phyloP scores from a whole-genome alignment of 2,329 filamentous ascomycete species.

The Diaporthe destruens region DNA sequence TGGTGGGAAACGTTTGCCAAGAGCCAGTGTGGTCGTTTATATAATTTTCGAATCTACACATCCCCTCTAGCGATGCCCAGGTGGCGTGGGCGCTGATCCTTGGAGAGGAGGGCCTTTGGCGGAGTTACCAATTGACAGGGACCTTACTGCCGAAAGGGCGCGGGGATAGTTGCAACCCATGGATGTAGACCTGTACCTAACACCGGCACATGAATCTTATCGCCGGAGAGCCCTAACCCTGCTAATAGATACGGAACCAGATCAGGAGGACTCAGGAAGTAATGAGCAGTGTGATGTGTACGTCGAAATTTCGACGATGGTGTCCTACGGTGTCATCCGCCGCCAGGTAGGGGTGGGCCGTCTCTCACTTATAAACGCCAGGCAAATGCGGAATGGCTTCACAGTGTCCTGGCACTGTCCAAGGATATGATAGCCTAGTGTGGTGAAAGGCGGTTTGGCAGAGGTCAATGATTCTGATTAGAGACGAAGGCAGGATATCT shows the following conservation, averaged over 20 bases:
- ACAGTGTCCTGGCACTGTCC: not conserved
- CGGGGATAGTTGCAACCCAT: slow-evolving; percentile 20
- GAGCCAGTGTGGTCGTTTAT: not conserved
- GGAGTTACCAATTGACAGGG: slow-evolving; percentile 7
- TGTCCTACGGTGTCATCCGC: not conserved
- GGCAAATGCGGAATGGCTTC: not conserved
- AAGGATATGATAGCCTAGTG: not conserved
- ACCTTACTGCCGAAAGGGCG: slow-evolving; percentile 13
- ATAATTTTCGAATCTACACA: not conserved
- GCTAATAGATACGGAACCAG: not conserved
- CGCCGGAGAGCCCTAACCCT: slow-evolving; percentile 27
- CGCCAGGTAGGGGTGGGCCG: not conserved
- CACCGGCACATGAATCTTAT: slow-evolving; percentile 7
- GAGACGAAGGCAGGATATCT: not conserved
- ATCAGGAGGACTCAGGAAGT: not conserved
- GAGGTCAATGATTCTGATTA: not conserved
- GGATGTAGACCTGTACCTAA: not conserved
- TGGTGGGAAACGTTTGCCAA: not conserved
- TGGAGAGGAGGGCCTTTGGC: not conserved
- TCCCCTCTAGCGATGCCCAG: not conserved
- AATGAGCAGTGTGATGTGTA: not conserved
- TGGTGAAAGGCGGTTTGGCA: not conserved
- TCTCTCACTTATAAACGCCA: not conserved
- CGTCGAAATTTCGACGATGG: too few species aligned
- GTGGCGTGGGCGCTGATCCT: slow-evolving; percentile 30